Evolutionary conservation across 139 green algal species (phyloP), one percentile per base, ranked within the genome.

Genomic region (Chlorella sorokiniana): DNA sequence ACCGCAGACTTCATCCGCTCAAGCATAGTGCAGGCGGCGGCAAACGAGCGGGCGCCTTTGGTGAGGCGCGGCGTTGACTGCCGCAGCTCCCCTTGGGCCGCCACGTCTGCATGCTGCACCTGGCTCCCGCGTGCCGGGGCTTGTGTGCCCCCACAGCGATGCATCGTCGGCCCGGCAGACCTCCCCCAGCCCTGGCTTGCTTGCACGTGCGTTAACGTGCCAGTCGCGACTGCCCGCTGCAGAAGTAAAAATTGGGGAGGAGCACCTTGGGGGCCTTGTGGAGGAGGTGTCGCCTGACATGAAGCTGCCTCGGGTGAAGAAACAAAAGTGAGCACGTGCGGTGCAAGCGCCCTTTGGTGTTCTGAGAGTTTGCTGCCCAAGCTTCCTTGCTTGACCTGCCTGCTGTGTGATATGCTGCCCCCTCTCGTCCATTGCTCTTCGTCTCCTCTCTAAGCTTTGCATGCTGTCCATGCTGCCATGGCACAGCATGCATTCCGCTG

Each of bases 1-100:
- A 68, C 67, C 18, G 83, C 65, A 41, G 69, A 80, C 5, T 87
- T 85, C 31, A 54, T 87, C 25, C 69, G 67, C 11, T 35, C 56
- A 8, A 64, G 38, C 37, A 81, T 87, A n/a, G 83, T 87, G 62
- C 83, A 87, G 67, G 83, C 83, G 3, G 76, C 69, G 4, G 29
- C 73, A 14, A 85, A 80, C 35, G 83, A 87, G 14, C 69, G 78
- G 83, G 83, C 22, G 52, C 76, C 5, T 85, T 69, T 61, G 64
- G 83, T 87, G 70, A 20, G n/a, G 56, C 56, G 22, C n/a, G 56
- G 6, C 18, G 56, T n/a, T 31, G 6, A 22, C 29, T 29, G 56
- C 23, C 18, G 16, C n/a, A 22, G 6, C n/a, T 16, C 6, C 56
- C 23, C n/a, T 29, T 33, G 6, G 6, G 56, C n/a, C 6, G 56